Evolutionary conservation across 768 basidiomycete species (phyloP), one percentile per base, ranked within the genome.

Genomic region (Tricholoma furcatifolium): DNA sequence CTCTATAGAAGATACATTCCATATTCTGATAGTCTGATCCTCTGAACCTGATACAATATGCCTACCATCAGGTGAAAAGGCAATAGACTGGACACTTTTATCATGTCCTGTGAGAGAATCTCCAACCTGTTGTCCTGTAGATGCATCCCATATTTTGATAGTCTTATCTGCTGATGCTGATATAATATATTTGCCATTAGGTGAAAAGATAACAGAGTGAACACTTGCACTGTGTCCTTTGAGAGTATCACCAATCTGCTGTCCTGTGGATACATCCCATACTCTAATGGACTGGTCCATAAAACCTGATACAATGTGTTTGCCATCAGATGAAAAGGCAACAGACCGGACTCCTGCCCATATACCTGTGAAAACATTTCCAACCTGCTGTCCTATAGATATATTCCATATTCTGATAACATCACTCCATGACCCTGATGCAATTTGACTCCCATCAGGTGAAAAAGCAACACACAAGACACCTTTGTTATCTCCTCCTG

Each of bases 11-110:
- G 36, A n/a, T n/a, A n/a, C 36, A 38, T 38, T 11, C 36, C 36
- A 27, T 11, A 38, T 3, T 17, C 36, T 38, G 36, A 14, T 38
- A 4, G 27, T 27, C 27, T 27, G 3, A 7, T 27, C 27, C 3
- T 27, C 3, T 27, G 27, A 27, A 4, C 27, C 27, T 27, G 27
- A 38, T 11, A 38, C 36, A 4, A 38, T 38, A 17, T 38, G 36
- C 36, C 47, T 59, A 2, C 62, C 55, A 47, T 63, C 50, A 14
- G 60, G 60, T 2, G 60, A 63, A 21, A 59, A 59, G 4, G 56
- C 54, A 41, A 63, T 50, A 34, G 55, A 55, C 1, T 3, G 35
- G 12, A 59, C 43, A 5, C 4, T 14, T n/a, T 45, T 15, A 15
- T 20, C 24, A 47, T 60, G 59, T 3, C 51, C 61, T 31, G 10